Conservation (phyloP, 352 stramenopile genomes). For the Pythium rhizo-oryzae region DNA sequence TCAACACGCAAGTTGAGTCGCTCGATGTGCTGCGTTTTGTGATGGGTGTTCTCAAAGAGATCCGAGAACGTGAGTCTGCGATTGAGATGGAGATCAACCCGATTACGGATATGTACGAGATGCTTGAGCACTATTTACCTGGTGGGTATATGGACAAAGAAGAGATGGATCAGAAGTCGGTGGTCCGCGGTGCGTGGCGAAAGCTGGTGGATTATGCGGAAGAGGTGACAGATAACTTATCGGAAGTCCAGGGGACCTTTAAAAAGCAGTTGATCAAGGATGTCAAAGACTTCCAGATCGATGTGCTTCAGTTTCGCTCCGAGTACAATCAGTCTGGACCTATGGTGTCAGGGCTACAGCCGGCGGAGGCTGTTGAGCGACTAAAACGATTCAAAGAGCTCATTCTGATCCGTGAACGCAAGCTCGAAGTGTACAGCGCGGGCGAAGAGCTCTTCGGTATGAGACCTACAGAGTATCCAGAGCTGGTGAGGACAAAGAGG, state of each 20-base stretch:
- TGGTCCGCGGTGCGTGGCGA: slow-evolving; percentile 96
- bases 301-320: slow-evolving; percentile 63
- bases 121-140: slow-evolving; percentile 95
- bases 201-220: slow-evolving; percentile 96
- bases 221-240: slow-evolving; percentile 94
- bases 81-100: slow-evolving; percentile 99
- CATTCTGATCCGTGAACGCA: slow-evolving; percentile 97
- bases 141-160: slow-evolving; percentile 99
- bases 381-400: slow-evolving; percentile 98
- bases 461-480: slow-evolving; percentile 95
- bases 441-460: slow-evolving; percentile 98
- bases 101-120: slow-evolving; percentile 98
- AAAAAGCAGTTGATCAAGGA: slow-evolving; percentile 97
- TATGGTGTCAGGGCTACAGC: slow-evolving; percentile 97
- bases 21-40: slow-evolving; percentile 97
- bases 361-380: slow-evolving; percentile 96
- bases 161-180: slow-evolving; percentile 99
- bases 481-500: slow-evolving; percentile 97
- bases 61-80: slow-evolving; percentile 94
- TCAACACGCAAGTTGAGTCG: slow-evolving; percentile 95
- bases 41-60: slow-evolving; percentile 97
- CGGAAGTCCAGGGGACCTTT: slow-evolving; percentile 95
- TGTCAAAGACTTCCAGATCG: slow-evolving; percentile 92
- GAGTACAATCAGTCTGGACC: slow-evolving; percentile 94
- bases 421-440: slow-evolving; percentile 96